Conservation (phyloP, 1,284 basidiomycete species). For the Ustanciosporium gigantosporum region DNA sequence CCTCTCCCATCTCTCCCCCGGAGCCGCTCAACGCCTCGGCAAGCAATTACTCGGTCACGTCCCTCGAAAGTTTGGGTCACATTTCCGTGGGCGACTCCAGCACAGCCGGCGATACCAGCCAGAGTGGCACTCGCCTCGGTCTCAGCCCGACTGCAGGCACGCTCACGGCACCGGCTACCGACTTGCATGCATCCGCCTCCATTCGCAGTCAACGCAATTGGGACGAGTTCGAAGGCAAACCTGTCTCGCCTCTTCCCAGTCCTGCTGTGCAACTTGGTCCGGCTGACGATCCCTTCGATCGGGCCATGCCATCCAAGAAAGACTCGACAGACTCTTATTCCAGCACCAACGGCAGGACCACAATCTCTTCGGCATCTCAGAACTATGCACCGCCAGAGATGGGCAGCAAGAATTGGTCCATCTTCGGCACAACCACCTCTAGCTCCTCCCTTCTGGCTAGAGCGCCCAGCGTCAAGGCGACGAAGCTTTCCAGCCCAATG, state of each 20-base stretch:
- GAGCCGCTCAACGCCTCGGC: conserved; percentile 6
- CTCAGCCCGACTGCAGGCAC: conserved; percentile 5
- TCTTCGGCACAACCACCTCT: conserved; percentile 35
- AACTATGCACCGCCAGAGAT: not conserved
- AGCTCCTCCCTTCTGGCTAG: conserved; percentile 14
- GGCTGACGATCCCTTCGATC: conserved; percentile 32
- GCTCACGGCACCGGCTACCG: conserved; percentile 18
- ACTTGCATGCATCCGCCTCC: conserved; percentile 41
- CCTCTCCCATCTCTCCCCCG: not conserved
- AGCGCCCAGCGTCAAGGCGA: conserved; percentile 30
- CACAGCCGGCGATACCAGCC: conserved; percentile 14
- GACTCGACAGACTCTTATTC: not conserved
- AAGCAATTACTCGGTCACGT: conserved; percentile 24
- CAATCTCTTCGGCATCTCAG: too few relatives aligned
- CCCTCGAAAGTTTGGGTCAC: conserved; percentile 23
- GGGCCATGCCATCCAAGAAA: conserved; percentile 12
- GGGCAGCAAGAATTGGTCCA: conserved; percentile 44
- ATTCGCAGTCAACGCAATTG: conserved; percentile 51
- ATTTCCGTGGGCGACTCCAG: conserved; percentile 21
- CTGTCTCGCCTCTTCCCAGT: conserved; percentile 54
- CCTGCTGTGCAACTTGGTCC: conserved; percentile 30
- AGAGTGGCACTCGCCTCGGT: conserved; percentile 15
- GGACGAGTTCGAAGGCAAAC: conserved; percentile 56
- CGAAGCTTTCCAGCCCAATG: conserved; percentile 5
- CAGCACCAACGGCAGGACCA: not conserved